phyloP scores from a whole-genome alignment of 2,329 filamentous ascomycete species.

The Metarhizium rileyi region DNA sequence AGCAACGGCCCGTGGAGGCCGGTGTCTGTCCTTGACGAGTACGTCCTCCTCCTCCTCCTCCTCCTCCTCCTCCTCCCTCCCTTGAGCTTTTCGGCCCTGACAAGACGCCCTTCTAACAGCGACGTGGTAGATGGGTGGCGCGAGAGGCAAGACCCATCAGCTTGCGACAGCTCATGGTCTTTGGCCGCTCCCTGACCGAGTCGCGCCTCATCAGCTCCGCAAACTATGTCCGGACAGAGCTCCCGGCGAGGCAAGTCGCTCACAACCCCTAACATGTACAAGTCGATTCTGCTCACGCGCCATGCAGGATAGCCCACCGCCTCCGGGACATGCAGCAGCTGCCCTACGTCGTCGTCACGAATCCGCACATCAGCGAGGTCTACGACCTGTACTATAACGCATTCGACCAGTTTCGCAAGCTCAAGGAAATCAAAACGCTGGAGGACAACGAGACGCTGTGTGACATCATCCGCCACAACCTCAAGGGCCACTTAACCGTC shows the following conservation, averaged over 20 bases:
- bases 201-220: conserved; percentile 82
- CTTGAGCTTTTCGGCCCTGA: neutral
- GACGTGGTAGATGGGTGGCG: conserved; percentile 66
- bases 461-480: conserved; percentile 64
- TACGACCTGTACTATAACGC: conserved; percentile 95
- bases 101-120: conserved; percentile 7
- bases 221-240: conserved; percentile 93
- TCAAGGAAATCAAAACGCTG: conserved; percentile 73
- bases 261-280: neutral
- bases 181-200: conserved; percentile 88
- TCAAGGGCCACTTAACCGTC: conserved; percentile 82
- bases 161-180: conserved; percentile 92
- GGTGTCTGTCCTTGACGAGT: conserved; percentile 56
- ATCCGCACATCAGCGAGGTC: conserved; percentile 84
- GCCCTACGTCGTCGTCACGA: conserved; percentile 93
- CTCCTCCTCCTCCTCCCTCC: no score
- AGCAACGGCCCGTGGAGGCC: conserved; percentile 46
- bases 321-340: conserved; percentile 95
- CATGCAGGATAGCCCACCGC: conserved; percentile 70
- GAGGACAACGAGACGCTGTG: conserved; percentile 89
- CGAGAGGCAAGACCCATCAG: conserved; percentile 92
- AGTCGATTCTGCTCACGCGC: neutral
- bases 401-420: conserved; percentile 82
- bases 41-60: conserved; percentile 22
- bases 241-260: conserved; percentile 30